phyloP scores from a whole-genome alignment of 768 basidiomycete genomes.

The Russula compacta region DNA sequence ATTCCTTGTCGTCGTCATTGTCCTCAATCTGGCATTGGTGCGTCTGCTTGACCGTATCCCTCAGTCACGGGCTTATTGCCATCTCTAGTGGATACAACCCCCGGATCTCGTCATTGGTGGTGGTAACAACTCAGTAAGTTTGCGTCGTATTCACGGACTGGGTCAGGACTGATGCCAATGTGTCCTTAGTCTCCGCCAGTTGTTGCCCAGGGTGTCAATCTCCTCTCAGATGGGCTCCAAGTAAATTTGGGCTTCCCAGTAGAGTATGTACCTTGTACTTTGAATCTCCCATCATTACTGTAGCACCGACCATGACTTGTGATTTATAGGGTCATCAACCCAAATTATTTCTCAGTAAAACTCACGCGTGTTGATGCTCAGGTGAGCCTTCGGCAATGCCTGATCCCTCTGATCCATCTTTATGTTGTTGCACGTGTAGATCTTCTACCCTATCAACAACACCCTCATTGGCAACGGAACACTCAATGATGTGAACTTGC shows the following conservation, averaged over 20 bases:
- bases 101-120: slow-evolving; percentile 54
- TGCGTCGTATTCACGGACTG: slow-evolving; percentile 30
- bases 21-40: slow-evolving; percentile 62
- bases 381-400: slow-evolving; percentile 27
- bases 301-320: slow-evolving; percentile 6
- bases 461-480: slow-evolving; percentile 59
- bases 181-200: neutral
- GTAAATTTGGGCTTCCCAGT: slow-evolving; percentile 14
- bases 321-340: slow-evolving; percentile 59
- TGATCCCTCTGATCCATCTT: neutral
- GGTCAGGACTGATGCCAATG: neutral
- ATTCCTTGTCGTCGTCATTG: slow-evolving; percentile 56
- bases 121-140: slow-evolving; percentile 31
- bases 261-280: slow-evolving; percentile 6
- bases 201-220: neutral
- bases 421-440: slow-evolving; percentile 30
- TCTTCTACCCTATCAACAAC: slow-evolving; percentile 68
- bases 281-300: slow-evolving; percentile 7
- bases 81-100: slow-evolving; percentile 62
- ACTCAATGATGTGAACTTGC: slow-evolving; percentile 33
- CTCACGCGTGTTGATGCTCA: slow-evolving; percentile 57
- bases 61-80: neutral
- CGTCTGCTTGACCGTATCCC: slow-evolving; percentile 21
- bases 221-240: slow-evolving; percentile 12
- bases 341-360: slow-evolving; percentile 67